A percentile compares a stretch with the other conserved stretches of the same genome.
These are phyloP conservation scores for Pestalotiopsis sp. DNA, from an alignment of 2,329 filamentous ascomycete species.

Conservation along the genomic window DNA sequence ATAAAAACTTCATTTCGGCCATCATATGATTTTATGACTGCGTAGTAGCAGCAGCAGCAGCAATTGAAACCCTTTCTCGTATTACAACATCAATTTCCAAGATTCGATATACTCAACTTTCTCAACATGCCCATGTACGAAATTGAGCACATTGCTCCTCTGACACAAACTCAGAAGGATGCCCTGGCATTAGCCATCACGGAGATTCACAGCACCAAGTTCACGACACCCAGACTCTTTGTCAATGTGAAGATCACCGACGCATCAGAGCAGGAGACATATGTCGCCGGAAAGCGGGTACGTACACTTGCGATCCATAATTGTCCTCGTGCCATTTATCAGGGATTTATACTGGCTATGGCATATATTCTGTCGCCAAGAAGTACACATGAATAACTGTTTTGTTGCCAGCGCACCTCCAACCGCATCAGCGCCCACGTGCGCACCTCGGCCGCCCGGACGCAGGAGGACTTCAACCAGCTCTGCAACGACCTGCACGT, in stretches of 20 bases:
- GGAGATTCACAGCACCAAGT: conserved; percentile 40
- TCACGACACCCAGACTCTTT: conserved; percentile 43
- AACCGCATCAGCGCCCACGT: conserved; percentile 11
- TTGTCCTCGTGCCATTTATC: neutral
- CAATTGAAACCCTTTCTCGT: neutral
- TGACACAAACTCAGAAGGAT: conserved; percentile 36
- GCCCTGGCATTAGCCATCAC: conserved; percentile 42
- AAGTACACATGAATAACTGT: neutral
- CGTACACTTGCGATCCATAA: conserved; percentile 2
- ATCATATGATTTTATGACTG: neutral
- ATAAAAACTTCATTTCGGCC: no score
- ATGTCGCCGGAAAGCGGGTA: conserved; percentile 37
- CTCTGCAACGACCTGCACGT: conserved; percentile 6
- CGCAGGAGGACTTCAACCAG: conserved; percentile 8
- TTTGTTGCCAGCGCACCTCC: neutral
- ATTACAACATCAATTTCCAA: neutral
- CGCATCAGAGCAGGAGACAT: conserved; percentile 22
- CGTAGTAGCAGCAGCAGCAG: neutral
- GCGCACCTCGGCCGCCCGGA: conserved; percentile 5
- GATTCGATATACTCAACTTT: neutral
- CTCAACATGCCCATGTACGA: conserved; percentile 45
- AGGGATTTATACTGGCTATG: no score
- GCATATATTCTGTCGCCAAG: neutral
- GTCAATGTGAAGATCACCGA: conserved; percentile 44
- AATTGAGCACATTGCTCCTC: conserved; percentile 38